phyloP scores from a whole-genome alignment of 2,329 filamentous ascomycete genomes.

The Calonectria honghensis region DNA sequence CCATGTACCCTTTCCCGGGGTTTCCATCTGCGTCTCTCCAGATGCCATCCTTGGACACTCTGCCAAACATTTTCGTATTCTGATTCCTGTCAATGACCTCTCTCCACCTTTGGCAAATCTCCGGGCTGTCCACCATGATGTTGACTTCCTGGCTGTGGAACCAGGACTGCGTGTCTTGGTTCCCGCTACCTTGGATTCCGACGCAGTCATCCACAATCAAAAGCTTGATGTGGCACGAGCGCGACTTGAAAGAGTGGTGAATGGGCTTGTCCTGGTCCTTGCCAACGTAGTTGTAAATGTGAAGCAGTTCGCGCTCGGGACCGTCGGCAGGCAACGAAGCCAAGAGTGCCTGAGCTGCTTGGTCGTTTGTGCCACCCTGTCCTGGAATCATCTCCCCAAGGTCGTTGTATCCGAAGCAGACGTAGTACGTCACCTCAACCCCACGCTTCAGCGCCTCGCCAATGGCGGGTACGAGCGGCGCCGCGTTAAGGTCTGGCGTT shows the following conservation, averaged over 20 bases:
- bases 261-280: slow-evolving; percentile 83
- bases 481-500: slow-evolving; percentile 85
- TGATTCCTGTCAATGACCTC: slow-evolving; percentile 78
- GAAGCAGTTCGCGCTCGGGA: slow-evolving; percentile 62
- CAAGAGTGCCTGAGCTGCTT: slow-evolving; percentile 78
- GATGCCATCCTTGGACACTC: slow-evolving; percentile 49
- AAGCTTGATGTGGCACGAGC: slow-evolving; percentile 86
- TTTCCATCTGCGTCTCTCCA: slow-evolving; percentile 46
- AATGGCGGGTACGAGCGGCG: slow-evolving; percentile 78
- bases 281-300: slow-evolving; percentile 82
- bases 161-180: slow-evolving; percentile 88
- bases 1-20: slow-evolving; percentile 45
- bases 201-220: slow-evolving; percentile 82
- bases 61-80: slow-evolving; percentile 78
- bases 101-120: slow-evolving; percentile 78
- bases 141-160: slow-evolving; percentile 88
- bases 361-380: slow-evolving; percentile 86
- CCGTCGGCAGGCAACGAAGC: slow-evolving; percentile 69
- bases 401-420: slow-evolving; percentile 88
- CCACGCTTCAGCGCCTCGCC: slow-evolving; percentile 79
- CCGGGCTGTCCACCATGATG: slow-evolving; percentile 80
- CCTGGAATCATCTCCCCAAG: slow-evolving; percentile 84
- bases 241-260: slow-evolving; percentile 77
- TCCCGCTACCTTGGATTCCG: slow-evolving; percentile 84
- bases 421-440: slow-evolving; percentile 80